These are phyloP conservation scores for Tillandsia fasciculata DNA, from an alignment of 176 grass and related monocot genomes.

Conservation along the genomic window DNA sequence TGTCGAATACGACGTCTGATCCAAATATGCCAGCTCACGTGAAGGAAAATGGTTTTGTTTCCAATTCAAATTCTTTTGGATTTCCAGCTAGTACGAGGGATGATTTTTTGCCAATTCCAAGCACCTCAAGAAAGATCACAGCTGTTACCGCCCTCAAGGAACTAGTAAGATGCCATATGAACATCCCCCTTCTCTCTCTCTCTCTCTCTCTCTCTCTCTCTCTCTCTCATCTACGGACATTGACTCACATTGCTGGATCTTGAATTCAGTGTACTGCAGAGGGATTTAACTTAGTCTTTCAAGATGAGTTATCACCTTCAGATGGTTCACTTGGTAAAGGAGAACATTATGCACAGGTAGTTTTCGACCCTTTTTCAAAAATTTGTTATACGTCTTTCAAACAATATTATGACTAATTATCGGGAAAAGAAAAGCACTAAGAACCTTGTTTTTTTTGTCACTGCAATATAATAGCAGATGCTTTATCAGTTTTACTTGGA, in stretches of 20 bases:
- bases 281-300: constrained; percentile 63
- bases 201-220: constrained; percentile 2
- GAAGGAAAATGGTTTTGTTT: constrained; percentile 52
- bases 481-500: neutral
- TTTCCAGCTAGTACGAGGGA: constrained; percentile 35
- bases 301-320: constrained; percentile 33
- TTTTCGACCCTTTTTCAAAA: constrained; percentile 15
- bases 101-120: constrained; percentile 39
- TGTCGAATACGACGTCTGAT: constrained; percentile 39
- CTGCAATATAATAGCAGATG: constrained; percentile 9
- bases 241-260: constrained; percentile 19
- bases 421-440: no score
- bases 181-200: constrained; percentile 12
- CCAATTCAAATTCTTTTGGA: constrained; percentile 34
- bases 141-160: constrained; percentile 61
- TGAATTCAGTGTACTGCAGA: constrained; percentile 48
- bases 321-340: constrained; percentile 37
- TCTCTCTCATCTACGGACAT: constrained; percentile 18
- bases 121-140: constrained; percentile 35
- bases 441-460: constrained; percentile 3
- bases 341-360: constrained; percentile 54
- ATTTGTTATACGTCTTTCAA: constrained; percentile 2
- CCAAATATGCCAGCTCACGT: constrained; percentile 28
- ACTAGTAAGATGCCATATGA: constrained; percentile 40
- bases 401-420: constrained; percentile 11